Conservation (phyloP, 2,329 filamentous ascomycete genomes). For the Didymella pomorum region DNA sequence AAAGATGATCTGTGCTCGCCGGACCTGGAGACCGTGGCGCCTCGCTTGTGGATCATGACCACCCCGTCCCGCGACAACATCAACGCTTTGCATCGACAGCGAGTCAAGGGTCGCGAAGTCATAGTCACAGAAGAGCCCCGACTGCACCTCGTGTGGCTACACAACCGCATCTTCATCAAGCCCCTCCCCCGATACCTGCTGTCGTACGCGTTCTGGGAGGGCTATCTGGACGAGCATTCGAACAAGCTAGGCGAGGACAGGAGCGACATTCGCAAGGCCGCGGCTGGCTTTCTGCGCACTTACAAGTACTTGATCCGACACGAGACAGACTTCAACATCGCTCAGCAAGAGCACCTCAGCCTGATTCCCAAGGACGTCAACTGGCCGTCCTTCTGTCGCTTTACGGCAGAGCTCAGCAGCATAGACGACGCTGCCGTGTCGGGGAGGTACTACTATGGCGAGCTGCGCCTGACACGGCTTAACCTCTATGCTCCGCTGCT, state of each 20-base stretch:
- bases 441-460: no score
- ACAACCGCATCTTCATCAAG: slow-evolving; percentile 14
- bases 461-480: no score
- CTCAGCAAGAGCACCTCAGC: no score
- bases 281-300: no score
- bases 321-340: no score
- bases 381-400: no score
- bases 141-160: slow-evolving; percentile 33
- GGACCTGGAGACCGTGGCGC: slow-evolving; percentile 32
- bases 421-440: no score
- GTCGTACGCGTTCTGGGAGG: slow-evolving; percentile 27
- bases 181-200: slow-evolving; percentile 33
- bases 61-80: slow-evolving; percentile 29
- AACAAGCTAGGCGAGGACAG: slow-evolving; percentile 9
- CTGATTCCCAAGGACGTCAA: no score
- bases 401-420: no score
- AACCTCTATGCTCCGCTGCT: no score
- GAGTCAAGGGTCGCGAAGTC: slow-evolving; percentile 29
- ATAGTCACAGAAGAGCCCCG: slow-evolving; percentile 32
- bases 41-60: slow-evolving; percentile 29
- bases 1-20: slow-evolving; percentile 17
- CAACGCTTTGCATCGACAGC: slow-evolving; percentile 30
- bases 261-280: no score
- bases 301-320: no score
- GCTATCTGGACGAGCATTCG: slow-evolving; percentile 10